Evolutionary conservation across 2,329 filamentous ascomycete genomes (phyloP).

Genomic region (Exophiala sp.): DNA sequence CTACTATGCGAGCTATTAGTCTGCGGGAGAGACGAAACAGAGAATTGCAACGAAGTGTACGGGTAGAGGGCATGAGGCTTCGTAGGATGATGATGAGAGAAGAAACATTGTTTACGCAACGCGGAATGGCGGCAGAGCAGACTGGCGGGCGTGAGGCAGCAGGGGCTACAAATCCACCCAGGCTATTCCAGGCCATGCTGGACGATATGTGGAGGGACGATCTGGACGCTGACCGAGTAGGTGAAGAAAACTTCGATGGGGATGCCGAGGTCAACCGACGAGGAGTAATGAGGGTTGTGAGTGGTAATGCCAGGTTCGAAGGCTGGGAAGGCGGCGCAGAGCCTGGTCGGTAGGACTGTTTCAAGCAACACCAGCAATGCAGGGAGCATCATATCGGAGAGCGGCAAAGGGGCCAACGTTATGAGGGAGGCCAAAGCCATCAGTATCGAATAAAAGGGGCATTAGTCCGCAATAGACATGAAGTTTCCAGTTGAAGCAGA

Average conservation of each 20-base stretch:
- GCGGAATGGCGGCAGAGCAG: not conserved
- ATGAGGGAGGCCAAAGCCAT: too few relatives aligned
- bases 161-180: not conserved
- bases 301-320: conserved; percentile 22
- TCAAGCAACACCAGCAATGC: not conserved
- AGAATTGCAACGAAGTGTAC: conserved; percentile 22
- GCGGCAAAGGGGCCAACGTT: too few relatives aligned
- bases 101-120: conserved; percentile 13
- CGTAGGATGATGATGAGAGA: conserved; percentile 17
- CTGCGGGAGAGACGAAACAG: conserved; percentile 22
- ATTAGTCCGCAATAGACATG: too few relatives aligned
- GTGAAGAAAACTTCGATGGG: conserved; percentile 27
- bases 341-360: not conserved
- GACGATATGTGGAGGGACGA: conserved; percentile 25
- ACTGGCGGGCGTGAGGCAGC: not conserved
- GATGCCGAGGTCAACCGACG: conserved; percentile 1
- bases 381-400: not conserved
- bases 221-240: conserved; percentile 26
- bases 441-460: too few relatives aligned
- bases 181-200: not conserved
- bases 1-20: conserved; percentile 21
- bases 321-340: not conserved
- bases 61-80: conserved; percentile 19
- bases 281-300: conserved; percentile 20
- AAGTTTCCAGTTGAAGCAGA: too few relatives aligned